Base-by-base conservation (phyloP, 331 rosid genomes). In the Malus hybrid region DNA sequence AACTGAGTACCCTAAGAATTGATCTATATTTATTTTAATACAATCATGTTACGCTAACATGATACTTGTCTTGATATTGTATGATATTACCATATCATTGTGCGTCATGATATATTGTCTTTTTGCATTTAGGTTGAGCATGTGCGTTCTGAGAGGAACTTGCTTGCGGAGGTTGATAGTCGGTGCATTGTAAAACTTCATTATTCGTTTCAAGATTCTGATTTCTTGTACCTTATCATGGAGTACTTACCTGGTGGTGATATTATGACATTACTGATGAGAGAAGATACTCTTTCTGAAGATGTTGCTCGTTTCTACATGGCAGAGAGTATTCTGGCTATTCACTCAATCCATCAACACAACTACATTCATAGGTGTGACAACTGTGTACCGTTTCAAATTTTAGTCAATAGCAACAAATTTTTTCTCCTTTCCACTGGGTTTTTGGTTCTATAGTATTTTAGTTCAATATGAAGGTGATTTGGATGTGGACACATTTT, bases 231-330 rank as follows among this genome's bases (percentile, higher is more conserved):
- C 86, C 99, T 95, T 75, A 95, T 95, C 82, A 92, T 95, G 99
- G 99, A 95, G 85, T 95, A 95, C 81, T 86, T 95, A 86, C 99
- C 97, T 68, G 99, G 99, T 72, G 99, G 99, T 67, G 99, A 95
- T 85, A 95, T 92, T 39, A 95, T 95, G 99, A 95, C 99, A 73
- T 84, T 95, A 80, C 73, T 95, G 82, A 95, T 95, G 99, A 95
- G 99, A 74, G 97, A 95, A 87, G 99, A 95, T 84, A 83, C 82
- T 79, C 93, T 95, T 78, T 89, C 99, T 56, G 99, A 92, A 85
- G 90, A 92, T 70, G 91, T 90, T 86, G 97, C 98, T 33, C 85
- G 97, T n/a, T 95, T 95, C 85, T 95, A 95, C 87, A 92, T 92
- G 31, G 99, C 91, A 18, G 97, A 95, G 90, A 90, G 99, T 86